Conservation (phyloP, 441 rosid genomes). For the Isatis lusitanica region DNA sequence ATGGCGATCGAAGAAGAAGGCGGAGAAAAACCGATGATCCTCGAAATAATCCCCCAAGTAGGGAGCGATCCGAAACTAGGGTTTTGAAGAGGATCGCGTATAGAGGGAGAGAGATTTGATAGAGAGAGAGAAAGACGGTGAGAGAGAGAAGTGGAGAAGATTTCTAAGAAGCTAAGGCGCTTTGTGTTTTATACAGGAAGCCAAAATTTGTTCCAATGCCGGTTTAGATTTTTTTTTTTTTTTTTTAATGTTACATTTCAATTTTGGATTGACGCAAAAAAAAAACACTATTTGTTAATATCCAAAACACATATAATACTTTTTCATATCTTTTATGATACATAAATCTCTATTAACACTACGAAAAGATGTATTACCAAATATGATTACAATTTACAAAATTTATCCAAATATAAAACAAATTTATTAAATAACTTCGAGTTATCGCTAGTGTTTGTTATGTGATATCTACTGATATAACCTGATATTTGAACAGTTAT, state of each 20-base stretch:
- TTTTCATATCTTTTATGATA: neutral
- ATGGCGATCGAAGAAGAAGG: constrained; percentile 24
- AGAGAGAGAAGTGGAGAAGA: constrained; percentile 42
- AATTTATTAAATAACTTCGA: neutral
- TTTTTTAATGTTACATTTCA: neutral
- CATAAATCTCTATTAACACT: neutral
- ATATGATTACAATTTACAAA: neutral
- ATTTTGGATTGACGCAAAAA: neutral
- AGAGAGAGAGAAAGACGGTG: constrained; percentile 24
- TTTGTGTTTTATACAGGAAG: constrained; percentile 26
- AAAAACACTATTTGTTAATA: neutral
- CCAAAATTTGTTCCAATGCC: constrained; percentile 23
- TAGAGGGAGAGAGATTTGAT: constrained; percentile 26
- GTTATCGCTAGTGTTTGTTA: neutral
- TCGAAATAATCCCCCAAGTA: constrained; percentile 1
- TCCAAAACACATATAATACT: neutral
- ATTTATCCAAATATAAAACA: neutral
- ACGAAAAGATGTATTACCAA: neutral
- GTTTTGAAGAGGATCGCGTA: constrained; percentile 48
- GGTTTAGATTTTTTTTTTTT: constrained; percentile 12
- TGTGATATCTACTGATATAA: neutral
- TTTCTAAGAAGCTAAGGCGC: constrained; percentile 32
- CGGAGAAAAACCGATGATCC: constrained; percentile 1
- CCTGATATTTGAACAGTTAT: neutral
- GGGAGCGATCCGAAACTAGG: constrained; percentile 43